These are phyloP conservation scores for Pseudisothecium myosuroides DNA, from an alignment of 225 moss, liverwort and hornwort species.

Conservation along the genomic window DNA sequence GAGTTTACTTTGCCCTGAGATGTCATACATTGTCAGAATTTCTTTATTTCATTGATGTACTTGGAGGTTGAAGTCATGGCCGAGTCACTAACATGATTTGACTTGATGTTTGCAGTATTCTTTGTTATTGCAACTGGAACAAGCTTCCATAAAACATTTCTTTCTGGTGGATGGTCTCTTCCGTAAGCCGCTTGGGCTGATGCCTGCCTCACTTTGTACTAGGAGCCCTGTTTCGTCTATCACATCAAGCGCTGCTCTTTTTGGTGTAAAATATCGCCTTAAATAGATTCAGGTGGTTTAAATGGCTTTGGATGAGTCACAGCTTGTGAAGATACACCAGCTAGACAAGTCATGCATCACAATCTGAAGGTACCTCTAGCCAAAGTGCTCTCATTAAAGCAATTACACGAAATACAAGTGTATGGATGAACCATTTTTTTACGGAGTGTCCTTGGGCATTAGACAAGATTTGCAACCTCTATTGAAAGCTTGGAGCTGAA, in stretches of 20 bases:
- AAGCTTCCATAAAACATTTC: slow-evolving; percentile 36
- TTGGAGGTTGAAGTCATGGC: neutral
- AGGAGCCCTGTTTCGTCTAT: neutral
- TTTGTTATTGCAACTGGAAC: slow-evolving; percentile 49
- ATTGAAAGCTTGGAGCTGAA: neutral
- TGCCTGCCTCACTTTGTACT: neutral
- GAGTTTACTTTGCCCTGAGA: neutral
- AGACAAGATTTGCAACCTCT: neutral
- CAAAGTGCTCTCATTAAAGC: neutral
- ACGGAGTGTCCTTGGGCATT: neutral
- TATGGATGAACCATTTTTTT: neutral
- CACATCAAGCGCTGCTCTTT: neutral
- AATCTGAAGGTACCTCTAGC: neutral
- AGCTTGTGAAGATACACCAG: neutral
- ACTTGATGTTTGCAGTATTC: slow-evolving; percentile 34
- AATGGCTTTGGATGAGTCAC: neutral
- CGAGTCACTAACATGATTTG: neutral
- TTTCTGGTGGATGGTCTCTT: slow-evolving; percentile 43
- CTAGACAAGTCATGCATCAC: neutral
- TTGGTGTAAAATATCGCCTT: neutral
- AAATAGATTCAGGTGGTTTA: neutral
- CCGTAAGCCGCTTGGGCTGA: slow-evolving; percentile 9
- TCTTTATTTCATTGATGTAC: neutral
- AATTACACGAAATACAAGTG: neutral
- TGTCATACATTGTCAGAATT: neutral